Base-by-base conservation (phyloP, 176 grass and related monocot genomes). In the Paspalum vaginatum region DNA sequence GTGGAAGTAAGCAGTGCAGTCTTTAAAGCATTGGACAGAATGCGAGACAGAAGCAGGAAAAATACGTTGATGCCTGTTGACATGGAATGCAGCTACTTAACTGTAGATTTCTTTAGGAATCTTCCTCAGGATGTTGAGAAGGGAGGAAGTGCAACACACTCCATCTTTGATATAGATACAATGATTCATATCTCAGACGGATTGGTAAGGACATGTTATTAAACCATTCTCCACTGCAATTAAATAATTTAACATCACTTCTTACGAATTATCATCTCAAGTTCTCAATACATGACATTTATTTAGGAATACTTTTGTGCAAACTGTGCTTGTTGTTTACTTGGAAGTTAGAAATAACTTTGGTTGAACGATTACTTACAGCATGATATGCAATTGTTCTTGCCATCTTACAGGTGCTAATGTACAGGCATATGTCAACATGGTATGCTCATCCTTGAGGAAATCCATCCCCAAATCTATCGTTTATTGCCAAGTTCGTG, bases 81-180 rank as follows among this genome's bases (percentile, higher is more conserved):
- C 71, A 99, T 99, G 92, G 96, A 99, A 53, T 91, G 90, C 52
- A 93, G 92, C 82, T 99, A 99, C 65, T 77, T 99, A 68, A 95
- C 96, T 77, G 92, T 99, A 54, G 96, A 99, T 89, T 99, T 99
- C 88, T 99, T 99, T 82, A 78, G 92, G 76, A 99, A 95, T 72
- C 96, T 99, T 88, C 96, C 96, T 22, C 96, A 99, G 72, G 96
- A 95, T 81, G 84, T 95, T 65, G 96, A 99, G 88, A 99, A 91
- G 79, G 96, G 92, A 48, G 96, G 96, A 89, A 95, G 89, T 81
- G 92, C 96, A 80, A 89, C 86, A 70, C 96, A 99, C 72, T 99
- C 96, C 67, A 93, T 99, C 74, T 99, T 99, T 84, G 96, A 99
- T 68, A 99, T 68, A 88, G 96, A 92, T 98, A 98, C 22, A 99